These are phyloP conservation scores for Naganishia sp. DNA, from an alignment of 1,284 basidiomycete species.

Conservation along the genomic window DNA sequence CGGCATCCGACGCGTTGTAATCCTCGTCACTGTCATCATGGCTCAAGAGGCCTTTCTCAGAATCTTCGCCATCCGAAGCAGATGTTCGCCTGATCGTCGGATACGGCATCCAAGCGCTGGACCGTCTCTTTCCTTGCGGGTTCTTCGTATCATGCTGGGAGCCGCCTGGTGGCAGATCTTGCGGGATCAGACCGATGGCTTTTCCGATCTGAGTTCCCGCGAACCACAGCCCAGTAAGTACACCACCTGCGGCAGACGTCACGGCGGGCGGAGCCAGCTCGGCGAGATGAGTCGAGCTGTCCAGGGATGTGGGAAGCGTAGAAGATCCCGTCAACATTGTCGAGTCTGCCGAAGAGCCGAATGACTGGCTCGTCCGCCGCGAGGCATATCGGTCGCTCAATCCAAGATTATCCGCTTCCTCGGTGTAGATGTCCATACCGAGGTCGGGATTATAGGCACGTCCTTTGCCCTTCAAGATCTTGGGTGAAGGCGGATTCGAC, in stretches of 20 bases:
- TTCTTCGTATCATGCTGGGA: conserved; percentile 42
- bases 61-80: conserved; percentile 42
- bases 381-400: background rate
- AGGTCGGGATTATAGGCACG: background rate
- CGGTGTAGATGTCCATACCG: background rate
- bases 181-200: conserved; percentile 35
- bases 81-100: conserved; percentile 19
- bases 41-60: conserved; percentile 45
- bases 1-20: conserved; percentile 33
- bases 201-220: conserved; percentile 4
- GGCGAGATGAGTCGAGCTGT: background rate
- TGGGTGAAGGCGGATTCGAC: conserved; percentile 20
- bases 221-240: conserved; percentile 22
- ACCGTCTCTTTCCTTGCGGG: conserved; percentile 37
- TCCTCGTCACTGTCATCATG: conserved; percentile 41
- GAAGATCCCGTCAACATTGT: conserved; percentile 6
- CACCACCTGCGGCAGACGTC: conserved; percentile 21
- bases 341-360: background rate
- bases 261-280: conserved; percentile 2
- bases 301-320: background rate
- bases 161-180: conserved; percentile 36
- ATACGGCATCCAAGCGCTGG: conserved; percentile 34
- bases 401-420: background rate
- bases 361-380: background rate
- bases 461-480: conserved; percentile 1